A percentile compares a stretch with the other conserved stretches of the same genome.
Conservation (phyloP, 208 protist genomes). For the Crithidia expoeki region DNA sequence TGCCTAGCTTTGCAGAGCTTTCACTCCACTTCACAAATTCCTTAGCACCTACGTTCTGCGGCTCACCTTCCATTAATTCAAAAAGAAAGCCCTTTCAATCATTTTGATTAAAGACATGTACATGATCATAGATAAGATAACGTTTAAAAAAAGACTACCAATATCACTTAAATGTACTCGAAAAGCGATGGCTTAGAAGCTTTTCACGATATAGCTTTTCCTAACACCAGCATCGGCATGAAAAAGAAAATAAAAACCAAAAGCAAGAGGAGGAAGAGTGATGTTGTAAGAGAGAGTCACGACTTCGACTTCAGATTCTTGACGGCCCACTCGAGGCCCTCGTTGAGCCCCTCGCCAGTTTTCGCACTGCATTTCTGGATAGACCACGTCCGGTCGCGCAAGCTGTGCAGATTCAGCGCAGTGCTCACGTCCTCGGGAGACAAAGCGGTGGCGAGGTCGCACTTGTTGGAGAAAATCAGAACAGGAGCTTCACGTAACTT, state of each 20-base stretch:
- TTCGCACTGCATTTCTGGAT: slow-evolving; percentile 94
- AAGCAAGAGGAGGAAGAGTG: slow-evolving; percentile 26
- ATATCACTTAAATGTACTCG: slow-evolving; percentile 3
- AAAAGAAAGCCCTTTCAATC: neutral
- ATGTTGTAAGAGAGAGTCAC: neutral
- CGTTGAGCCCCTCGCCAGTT: slow-evolving; percentile 87
- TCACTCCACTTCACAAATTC: neutral
- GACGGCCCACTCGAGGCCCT: slow-evolving; percentile 89
- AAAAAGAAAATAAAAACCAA: slow-evolving; percentile 28
- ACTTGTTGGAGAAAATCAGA: slow-evolving; percentile 98
- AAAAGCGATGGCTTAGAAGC: slow-evolving; percentile 7
- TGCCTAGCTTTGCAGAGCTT: neutral
- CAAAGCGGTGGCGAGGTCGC: slow-evolving; percentile 93
- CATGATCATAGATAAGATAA: slow-evolving; percentile 1
- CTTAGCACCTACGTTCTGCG: neutral
- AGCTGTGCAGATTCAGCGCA: slow-evolving; percentile 80
- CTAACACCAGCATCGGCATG: slow-evolving; percentile 12
- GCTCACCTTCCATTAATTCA: neutral
- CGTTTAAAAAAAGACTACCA: neutral
- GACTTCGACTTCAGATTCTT: slow-evolving; percentile 75
- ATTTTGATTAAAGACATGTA: slow-evolving; percentile 6
- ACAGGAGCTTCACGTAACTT: slow-evolving; percentile 94
- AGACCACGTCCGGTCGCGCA: slow-evolving; percentile 90
- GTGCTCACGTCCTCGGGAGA: slow-evolving; percentile 87
- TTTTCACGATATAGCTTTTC: slow-evolving; percentile 11